These are phyloP conservation scores for Trametes sanguinea DNA, from an alignment of 768 basidiomycete genomes.

Conservation along the genomic window DNA sequence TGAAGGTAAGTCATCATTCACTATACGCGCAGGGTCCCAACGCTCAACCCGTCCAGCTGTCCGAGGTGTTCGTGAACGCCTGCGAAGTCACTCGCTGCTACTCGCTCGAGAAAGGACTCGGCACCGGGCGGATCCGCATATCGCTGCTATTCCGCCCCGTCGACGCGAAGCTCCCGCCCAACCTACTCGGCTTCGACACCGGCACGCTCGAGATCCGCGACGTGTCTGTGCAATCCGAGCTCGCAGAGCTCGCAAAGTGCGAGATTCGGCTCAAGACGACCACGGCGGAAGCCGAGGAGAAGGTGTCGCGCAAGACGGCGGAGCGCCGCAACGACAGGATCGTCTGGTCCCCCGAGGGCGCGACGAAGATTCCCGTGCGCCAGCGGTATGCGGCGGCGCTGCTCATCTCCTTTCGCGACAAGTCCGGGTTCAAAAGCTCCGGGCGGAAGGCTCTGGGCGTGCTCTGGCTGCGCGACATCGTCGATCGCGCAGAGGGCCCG, in stretches of 20 bases:
- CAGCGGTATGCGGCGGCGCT: slow-evolving; percentile 50
- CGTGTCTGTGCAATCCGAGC: slow-evolving; percentile 30
- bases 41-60: slow-evolving; percentile 24
- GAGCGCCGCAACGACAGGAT: slow-evolving; percentile 35
- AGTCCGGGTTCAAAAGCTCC: slow-evolving; percentile 32
- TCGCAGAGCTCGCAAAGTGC: slow-evolving; percentile 41
- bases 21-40: background rate
- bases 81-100: slow-evolving; percentile 61
- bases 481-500: slow-evolving; percentile 49
- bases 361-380: slow-evolving; percentile 48
- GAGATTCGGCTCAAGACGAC: slow-evolving; percentile 44
- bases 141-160: slow-evolving; percentile 70
- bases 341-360: slow-evolving; percentile 36
- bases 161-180: slow-evolving; percentile 55
- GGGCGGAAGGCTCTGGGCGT: slow-evolving; percentile 42
- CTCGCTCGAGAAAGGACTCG: slow-evolving; percentile 70
- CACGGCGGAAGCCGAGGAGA: slow-evolving; percentile 44
- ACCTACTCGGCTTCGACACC: slow-evolving; percentile 67
- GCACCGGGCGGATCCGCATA: slow-evolving; percentile 63
- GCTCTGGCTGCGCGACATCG: slow-evolving; percentile 57
- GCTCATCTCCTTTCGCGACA: slow-evolving; percentile 46
- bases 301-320: slow-evolving; percentile 41
- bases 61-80: slow-evolving; percentile 38
- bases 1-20: slow-evolving; percentile 38
- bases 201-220: slow-evolving; percentile 61